Conservation (phyloP, 805 yeast genomes). For the Myxozyma neotropica region DNA sequence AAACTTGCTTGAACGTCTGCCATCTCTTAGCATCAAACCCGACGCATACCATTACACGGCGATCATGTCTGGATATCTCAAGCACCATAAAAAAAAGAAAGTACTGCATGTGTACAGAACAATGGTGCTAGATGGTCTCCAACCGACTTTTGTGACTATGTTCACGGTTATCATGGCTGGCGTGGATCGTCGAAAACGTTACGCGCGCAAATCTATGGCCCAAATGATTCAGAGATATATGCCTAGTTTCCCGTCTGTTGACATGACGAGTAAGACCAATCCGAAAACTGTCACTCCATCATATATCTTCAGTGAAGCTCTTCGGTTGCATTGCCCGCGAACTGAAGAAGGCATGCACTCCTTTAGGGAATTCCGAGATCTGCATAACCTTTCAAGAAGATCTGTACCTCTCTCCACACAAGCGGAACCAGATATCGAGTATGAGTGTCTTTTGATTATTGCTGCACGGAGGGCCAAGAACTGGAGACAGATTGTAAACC, state of each 20-base stretch:
- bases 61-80: constrained; percentile 22
- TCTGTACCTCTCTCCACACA: not conserved
- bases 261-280: constrained; percentile 10
- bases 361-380: constrained; percentile 3
- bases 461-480: constrained; percentile 10
- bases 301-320: constrained; percentile 17
- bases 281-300: constrained; percentile 25
- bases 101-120: constrained; percentile 17
- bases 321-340: not conserved
- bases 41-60: constrained; percentile 30
- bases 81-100: constrained; percentile 3
- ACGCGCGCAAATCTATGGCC: constrained; percentile 8
- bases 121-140: constrained; percentile 17
- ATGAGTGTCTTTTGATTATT: constrained; percentile 12
- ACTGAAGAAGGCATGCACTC: not conserved
- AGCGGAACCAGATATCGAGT: constrained; percentile 7
- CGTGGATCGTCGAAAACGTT: not conserved
- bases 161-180: constrained; percentile 43
- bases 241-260: constrained; percentile 16
- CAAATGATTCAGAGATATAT: constrained; percentile 1
- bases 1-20: constrained; percentile 18
- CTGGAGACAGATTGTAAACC: constrained; percentile 7
- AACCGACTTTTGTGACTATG: constrained; percentile 37
- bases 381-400: not conserved
- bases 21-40: constrained; percentile 5